Conservation (phyloP, 257 asterid genomes). For the Primulina eburnea region DNA sequence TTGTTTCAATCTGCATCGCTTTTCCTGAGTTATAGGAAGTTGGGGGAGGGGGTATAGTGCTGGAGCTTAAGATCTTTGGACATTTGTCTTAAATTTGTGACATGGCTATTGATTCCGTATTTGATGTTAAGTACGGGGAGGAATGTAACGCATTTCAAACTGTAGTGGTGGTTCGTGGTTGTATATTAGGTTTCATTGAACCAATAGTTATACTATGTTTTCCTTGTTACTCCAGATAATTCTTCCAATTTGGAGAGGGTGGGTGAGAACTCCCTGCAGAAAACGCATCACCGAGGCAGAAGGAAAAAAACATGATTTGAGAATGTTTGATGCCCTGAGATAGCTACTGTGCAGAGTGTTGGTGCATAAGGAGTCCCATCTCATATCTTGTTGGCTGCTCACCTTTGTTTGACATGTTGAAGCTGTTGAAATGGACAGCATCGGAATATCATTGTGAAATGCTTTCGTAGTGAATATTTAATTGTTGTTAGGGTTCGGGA, state of each 20-base stretch:
- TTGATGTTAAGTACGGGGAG: neutral
- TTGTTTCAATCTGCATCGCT: neutral
- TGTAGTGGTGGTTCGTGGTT: neutral
- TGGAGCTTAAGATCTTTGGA: neutral
- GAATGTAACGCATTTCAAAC: neutral
- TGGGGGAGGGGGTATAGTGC: neutral
- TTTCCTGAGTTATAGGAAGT: neutral
- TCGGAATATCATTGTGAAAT: neutral
- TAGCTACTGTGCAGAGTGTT: neutral
- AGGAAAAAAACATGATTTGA: conserved; percentile 81
- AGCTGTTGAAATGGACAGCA: neutral
- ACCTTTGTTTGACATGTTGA: neutral
- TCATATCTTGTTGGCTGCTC: neutral
- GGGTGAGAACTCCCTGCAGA: conserved; percentile 76
- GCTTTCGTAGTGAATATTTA: neutral
- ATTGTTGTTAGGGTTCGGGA: neutral
- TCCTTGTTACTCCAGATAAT: conserved; percentile 31
- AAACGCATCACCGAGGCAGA: conserved; percentile 84
- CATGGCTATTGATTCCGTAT: neutral
- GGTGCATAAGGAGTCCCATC: neutral
- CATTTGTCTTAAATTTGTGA: neutral
- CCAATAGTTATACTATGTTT: neutral
- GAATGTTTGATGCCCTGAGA: conserved; percentile 51
- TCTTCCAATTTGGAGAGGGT: conserved; percentile 58
- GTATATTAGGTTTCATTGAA: neutral